Conservation (phyloP, 2,329 filamentous ascomycete genomes). For the Thielaviopsis ethacetica region DNA sequence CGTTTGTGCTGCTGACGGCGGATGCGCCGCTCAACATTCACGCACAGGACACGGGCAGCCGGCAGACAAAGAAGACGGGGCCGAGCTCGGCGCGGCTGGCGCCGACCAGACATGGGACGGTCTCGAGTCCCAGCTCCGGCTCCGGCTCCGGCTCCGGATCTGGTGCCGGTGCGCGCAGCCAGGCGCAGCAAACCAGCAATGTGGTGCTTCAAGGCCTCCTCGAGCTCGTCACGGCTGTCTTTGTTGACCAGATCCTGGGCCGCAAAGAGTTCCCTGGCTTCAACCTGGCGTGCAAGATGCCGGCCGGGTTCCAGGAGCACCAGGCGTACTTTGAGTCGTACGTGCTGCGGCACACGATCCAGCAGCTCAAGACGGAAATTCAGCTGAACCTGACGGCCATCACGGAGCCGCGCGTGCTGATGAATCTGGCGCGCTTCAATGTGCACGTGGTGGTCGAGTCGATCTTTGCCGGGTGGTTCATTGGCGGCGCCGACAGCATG, state of each 20-base stretch:
- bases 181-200: conserved; percentile 40
- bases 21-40: conserved; percentile 34
- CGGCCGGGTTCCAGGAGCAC: conserved; percentile 84
- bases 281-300: conserved; percentile 69
- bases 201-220: conserved; percentile 60
- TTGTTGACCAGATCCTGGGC: conserved; percentile 68
- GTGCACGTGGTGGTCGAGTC: conserved; percentile 64
- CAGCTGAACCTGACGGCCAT: conserved; percentile 56
- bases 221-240: conserved; percentile 62
- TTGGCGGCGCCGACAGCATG: conserved; percentile 68
- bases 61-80: conserved; percentile 1
- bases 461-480: conserved; percentile 91
- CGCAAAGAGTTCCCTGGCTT: conserved; percentile 88
- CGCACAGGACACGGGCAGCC: not conserved
- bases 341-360: conserved; percentile 58
- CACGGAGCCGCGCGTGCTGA: conserved; percentile 66
- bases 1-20: conserved; percentile 74
- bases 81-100: conserved; percentile 47
- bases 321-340: conserved; percentile 93
- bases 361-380: conserved; percentile 52
- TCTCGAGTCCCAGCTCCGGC: no score
- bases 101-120: conserved; percentile 20
- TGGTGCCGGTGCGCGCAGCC: not conserved
- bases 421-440: conserved; percentile 70
- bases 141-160: no score